Evolutionary conservation across 2,329 filamentous ascomycete genomes (phyloP), one percentile per base, ranked within the genome.

Genomic region (Hysterium pulicare): DNA sequence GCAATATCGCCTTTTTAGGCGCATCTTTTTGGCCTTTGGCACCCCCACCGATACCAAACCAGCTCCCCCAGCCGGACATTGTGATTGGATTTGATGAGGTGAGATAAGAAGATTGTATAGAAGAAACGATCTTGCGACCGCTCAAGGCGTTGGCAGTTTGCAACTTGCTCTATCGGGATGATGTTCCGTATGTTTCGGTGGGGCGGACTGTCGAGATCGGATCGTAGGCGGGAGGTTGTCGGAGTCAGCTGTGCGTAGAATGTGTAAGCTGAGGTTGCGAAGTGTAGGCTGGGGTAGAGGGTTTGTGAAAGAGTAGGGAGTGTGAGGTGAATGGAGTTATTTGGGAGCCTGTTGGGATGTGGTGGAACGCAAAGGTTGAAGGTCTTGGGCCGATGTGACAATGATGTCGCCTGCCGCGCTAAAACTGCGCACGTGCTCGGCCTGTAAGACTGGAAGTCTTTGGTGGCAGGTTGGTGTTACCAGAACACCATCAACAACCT

Each of bases 1-100:
- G 81, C 44, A 98, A 77, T 61, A 98, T 98, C 55, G 93, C 93
- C 75, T 95, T 93, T 79, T 98, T 98, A 44, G 93, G 89, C 47
- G 83, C 86, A 73, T 96, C 89, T 75, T 94, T 95, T 73, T 84
- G 84, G 78, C 89, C 88, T 73, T 90, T 84, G 59, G 81, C 80
- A 54, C 80, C 81, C 61, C 89, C 89, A 71, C 91, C 90, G 67
- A 96, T 95, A 71, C 91, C 90, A 68, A 96, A 95, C 89, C 90
- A 96, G 73, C 86, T 68, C 45, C 73, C 72, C 73, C 73, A 76
- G 58, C 71, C 63, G 44, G 61, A 61, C 66, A 69, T 69, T 38
- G 38, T 26, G 40, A 42, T 42, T n/a, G n/a, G n/a, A n/a, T n/a
- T n/a, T n/a, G n/a, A n/a, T n/a, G n/a, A n/a, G n/a, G n/a, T n/a